Evolutionary conservation across 2,329 filamentous ascomycete species (phyloP).

Genomic region (Microthyrium microscopicum): DNA sequence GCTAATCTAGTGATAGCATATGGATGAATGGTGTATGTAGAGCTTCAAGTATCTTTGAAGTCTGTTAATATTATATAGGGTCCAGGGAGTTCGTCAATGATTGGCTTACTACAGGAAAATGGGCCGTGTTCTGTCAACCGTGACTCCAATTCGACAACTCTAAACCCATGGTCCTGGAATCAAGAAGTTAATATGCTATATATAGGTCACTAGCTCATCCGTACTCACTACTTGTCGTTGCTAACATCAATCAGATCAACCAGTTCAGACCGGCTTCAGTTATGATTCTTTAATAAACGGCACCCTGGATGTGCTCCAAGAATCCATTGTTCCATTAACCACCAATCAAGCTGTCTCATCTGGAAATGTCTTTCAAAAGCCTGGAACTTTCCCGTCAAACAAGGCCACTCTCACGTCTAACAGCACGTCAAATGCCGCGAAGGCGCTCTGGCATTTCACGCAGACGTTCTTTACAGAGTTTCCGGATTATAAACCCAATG

Average conservation of each 20-base stretch:
- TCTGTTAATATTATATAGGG: conserved; percentile 27
- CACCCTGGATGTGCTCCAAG: conserved; percentile 13
- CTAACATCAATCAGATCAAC: conserved; percentile 42
- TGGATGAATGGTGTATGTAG: conserved; percentile 10
- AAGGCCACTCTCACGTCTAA: conserved; percentile 29
- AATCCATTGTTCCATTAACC: conserved; percentile 20
- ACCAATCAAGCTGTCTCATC: conserved; percentile 17
- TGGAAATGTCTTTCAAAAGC: conserved; percentile 35
- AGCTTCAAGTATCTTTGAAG: background rate
- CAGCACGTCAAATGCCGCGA: conserved; percentile 34
- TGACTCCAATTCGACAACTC: conserved; percentile 32
- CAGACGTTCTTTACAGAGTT: conserved; percentile 40
- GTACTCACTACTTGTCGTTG: background rate
- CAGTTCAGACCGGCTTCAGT: conserved; percentile 37
- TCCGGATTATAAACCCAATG: conserved; percentile 11
- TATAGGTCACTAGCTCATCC: conserved; percentile 22
- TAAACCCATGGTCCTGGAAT: conserved; percentile 47
- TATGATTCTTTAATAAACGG: conserved; percentile 26
- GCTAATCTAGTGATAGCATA: no score
- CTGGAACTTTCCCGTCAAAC: conserved; percentile 34
- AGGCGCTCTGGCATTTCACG: conserved; percentile 40
- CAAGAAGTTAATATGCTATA: conserved; percentile 41
- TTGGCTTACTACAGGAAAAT: conserved; percentile 31
- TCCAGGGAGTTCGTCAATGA: conserved; percentile 35
- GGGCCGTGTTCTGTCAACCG: conserved; percentile 36